Percentiles rank a stretch among this genome's conserved stretches.
Evolutionary conservation across 2,329 filamentous ascomycete genomes (phyloP).

Genomic region (Colletotrichum cordylinicola): DNA sequence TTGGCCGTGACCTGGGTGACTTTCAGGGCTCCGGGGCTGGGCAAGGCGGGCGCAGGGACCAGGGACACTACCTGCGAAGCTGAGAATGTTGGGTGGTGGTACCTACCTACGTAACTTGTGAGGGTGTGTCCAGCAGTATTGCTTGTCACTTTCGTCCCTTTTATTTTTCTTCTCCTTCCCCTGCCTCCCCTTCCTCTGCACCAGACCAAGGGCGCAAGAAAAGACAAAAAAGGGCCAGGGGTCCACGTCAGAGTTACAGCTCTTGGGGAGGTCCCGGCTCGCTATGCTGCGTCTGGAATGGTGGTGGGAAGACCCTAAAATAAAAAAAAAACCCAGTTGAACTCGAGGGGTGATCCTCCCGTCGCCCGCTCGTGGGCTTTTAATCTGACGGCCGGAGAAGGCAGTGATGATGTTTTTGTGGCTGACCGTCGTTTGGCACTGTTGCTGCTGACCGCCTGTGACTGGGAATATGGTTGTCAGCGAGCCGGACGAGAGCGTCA

Average conservation of each 20-base stretch:
- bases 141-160: neutral
- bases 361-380: neutral
- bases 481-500: neutral
- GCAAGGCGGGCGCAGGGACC: constrained; percentile 7
- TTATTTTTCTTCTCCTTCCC: neutral
- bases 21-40: constrained; percentile 19
- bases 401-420: neutral
- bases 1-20: constrained; percentile 2
- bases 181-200: neutral
- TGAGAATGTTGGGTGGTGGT: neutral
- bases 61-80: neutral
- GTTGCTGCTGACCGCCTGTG: neutral
- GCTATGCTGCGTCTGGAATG: neutral
- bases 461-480: neutral
- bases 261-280: constrained; percentile 4
- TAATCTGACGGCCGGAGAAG: neutral
- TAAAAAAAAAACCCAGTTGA: neutral
- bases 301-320: neutral
- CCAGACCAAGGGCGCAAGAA: neutral
- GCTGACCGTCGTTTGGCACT: neutral
- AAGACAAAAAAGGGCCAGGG: neutral
- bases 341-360: constrained; percentile 12
- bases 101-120: neutral
- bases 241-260: constrained; percentile 18
- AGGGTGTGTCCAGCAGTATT: neutral